Evolutionary conservation across 2,329 filamentous ascomycete species (phyloP).

Genomic region (Thelonectria olida): DNA sequence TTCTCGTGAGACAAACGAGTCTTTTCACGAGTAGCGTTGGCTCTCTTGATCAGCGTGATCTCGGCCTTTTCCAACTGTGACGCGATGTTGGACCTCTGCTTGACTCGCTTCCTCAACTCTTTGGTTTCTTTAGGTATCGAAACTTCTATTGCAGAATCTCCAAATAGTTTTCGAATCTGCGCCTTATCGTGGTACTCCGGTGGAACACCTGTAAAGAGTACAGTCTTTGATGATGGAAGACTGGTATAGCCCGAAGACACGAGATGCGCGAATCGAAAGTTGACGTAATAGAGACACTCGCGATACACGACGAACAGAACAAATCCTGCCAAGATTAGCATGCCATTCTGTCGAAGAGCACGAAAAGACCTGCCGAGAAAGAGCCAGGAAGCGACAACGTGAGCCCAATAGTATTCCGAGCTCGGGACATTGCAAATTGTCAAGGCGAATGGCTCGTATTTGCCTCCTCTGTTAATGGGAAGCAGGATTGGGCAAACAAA

Average conservation of each 20-base stretch:
- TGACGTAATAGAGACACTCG: background rate
- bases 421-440: background rate
- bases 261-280: background rate
- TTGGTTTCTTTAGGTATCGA: background rate
- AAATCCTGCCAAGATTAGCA: background rate
- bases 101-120: background rate
- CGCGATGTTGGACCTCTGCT: background rate
- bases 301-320: background rate
- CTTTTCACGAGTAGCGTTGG: background rate
- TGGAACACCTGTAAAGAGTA: background rate
- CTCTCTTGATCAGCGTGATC: background rate
- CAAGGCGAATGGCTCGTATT: background rate
- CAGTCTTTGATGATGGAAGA: background rate
- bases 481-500: constrained; percentile 1
- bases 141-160: background rate
- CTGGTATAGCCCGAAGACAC: background rate
- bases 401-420: background rate
- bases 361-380: background rate
- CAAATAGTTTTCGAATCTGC: background rate
- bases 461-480: background rate
- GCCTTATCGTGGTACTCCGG: background rate
- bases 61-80: background rate
- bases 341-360: background rate
- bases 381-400: background rate
- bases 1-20: background rate